Percentiles rank a stretch among this genome's conserved stretches.
Evolutionary conservation across 768 basidiomycete species (phyloP).

Genomic region (Podaxis carcinomalis): DNA sequence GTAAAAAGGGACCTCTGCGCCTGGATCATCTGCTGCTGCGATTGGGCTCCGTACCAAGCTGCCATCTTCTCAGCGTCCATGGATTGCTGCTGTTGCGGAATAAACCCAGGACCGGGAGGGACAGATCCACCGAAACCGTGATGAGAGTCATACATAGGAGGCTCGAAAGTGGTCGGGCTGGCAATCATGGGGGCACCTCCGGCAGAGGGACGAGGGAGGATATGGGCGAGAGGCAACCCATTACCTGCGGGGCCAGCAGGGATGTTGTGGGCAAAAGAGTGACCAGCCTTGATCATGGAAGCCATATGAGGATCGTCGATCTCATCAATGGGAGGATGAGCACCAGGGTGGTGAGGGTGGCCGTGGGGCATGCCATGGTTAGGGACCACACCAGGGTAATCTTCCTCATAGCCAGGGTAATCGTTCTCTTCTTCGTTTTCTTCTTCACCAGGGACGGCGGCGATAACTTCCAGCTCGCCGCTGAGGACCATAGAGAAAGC

Average conservation of each 20-base stretch:
- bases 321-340: slow-evolving; percentile 20
- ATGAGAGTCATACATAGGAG: slow-evolving; percentile 13
- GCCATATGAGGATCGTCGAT: slow-evolving; percentile 30
- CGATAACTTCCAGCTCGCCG: slow-evolving; percentile 68
- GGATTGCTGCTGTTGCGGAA: slow-evolving; percentile 9
- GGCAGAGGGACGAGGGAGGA: slow-evolving; percentile 13
- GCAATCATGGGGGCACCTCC: slow-evolving; percentile 13
- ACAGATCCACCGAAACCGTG: slow-evolving; percentile 11
- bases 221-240: slow-evolving; percentile 14
- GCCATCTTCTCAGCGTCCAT: slow-evolving; percentile 17
- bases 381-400: slow-evolving; percentile 1
- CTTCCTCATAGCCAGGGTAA: slow-evolving; percentile 6
- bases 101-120: slow-evolving; percentile 2
- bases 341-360: slow-evolving; percentile 10
- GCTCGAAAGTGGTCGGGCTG: slow-evolving; percentile 12
- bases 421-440: slow-evolving; percentile 36
- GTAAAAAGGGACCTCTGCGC: slow-evolving; percentile 21
- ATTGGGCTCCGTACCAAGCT: slow-evolving; percentile 18
- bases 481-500: slow-evolving; percentile 67
- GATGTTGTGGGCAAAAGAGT: slow-evolving; percentile 32
- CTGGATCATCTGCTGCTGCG: slow-evolving; percentile 16
- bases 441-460: slow-evolving; percentile 42
- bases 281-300: slow-evolving; percentile 25
- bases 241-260: slow-evolving; percentile 13
- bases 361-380: slow-evolving; percentile 1